Evolutionary conservation across 352 stramenopile genomes (phyloP).

Genomic region (Phytopythium oedochilum): DNA sequence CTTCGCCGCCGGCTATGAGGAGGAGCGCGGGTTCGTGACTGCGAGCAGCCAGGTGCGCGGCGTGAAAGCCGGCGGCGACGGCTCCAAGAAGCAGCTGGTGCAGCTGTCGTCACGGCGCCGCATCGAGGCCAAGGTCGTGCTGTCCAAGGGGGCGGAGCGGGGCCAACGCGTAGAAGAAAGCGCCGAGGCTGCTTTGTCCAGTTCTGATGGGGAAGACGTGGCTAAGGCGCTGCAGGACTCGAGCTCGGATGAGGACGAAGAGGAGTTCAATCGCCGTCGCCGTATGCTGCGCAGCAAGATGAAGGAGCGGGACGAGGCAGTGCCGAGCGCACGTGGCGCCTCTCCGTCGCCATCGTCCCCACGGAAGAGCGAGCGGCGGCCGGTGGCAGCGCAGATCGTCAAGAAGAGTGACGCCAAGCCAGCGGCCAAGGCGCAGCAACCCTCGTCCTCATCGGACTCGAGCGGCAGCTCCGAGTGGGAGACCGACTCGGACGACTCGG

Average conservation of each 20-base stretch:
- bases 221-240: slow-evolving; percentile 66
- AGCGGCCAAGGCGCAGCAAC: not conserved
- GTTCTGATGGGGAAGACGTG: slow-evolving; percentile 25
- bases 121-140: slow-evolving; percentile 57
- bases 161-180: not conserved
- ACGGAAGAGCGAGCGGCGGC: slow-evolving; percentile 11
- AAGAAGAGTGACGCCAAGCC: slow-evolving; percentile 15
- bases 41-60: slow-evolving; percentile 56
- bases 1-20: slow-evolving; percentile 70
- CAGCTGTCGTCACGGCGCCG: slow-evolving; percentile 24
- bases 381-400: slow-evolving; percentile 30
- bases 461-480: slow-evolving; percentile 71
- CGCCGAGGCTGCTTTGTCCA: not conserved
- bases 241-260: slow-evolving; percentile 72
- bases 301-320: slow-evolving; percentile 14
- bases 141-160: slow-evolving; percentile 7
- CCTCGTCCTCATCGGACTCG: slow-evolving; percentile 30
- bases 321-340: not conserved
- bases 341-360: not conserved
- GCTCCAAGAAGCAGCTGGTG: slow-evolving; percentile 6
- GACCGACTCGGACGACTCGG: slow-evolving; percentile 77
- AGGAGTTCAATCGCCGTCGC: slow-evolving; percentile 61
- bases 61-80: slow-evolving; percentile 16
- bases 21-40: slow-evolving; percentile 75
- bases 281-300: slow-evolving; percentile 54